Conservation (phyloP, 208 protist genomes). For the Trypanosomatidae sp. region DNA sequence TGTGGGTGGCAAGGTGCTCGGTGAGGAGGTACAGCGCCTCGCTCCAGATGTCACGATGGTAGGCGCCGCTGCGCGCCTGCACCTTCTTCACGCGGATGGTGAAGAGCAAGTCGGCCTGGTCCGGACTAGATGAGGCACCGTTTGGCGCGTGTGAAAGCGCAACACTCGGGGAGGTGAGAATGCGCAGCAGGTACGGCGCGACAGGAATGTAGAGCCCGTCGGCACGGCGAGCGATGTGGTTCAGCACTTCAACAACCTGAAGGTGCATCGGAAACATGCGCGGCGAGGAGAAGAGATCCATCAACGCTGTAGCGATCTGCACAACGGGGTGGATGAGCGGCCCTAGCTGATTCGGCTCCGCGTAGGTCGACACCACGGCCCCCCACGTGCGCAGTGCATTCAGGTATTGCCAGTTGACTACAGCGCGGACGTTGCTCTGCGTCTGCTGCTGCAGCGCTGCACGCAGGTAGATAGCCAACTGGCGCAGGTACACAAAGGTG, state of each 20-base stretch:
- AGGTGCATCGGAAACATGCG: conserved; percentile 96
- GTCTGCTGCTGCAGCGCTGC: conserved; percentile 92
- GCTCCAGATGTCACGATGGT: conserved; percentile 75
- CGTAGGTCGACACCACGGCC: conserved; percentile 86
- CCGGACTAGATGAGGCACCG: conserved; percentile 31
- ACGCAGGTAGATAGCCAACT: conserved; percentile 96
- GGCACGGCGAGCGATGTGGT: conserved; percentile 82
- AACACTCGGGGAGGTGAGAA: conserved; percentile 87
- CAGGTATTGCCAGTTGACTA: conserved; percentile 98
- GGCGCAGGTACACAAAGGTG: conserved; percentile 97
- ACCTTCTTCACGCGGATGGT: conserved; percentile 92
- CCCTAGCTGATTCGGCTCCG: conserved; percentile 79
- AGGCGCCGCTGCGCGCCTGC: conserved; percentile 63
- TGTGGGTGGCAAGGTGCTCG: conserved; percentile 85
- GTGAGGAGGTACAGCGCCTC: conserved; percentile 89
- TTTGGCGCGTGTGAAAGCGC: conserved; percentile 45
- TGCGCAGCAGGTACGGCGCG: conserved; percentile 91
- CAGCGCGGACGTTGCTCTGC: conserved; percentile 88
- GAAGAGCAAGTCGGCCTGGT: conserved; percentile 80
- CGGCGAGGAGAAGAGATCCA: conserved; percentile 92
- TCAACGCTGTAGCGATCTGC: conserved; percentile 86
- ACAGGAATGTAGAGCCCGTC: conserved; percentile 94
- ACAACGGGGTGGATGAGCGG: conserved; percentile 94
- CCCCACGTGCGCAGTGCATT: conserved; percentile 94
- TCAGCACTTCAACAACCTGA: conserved; percentile 91